A percentile compares a stretch with the other conserved stretches of the same genome.
Conservation (phyloP, 1,284 basidiomycete genomes). For the Xerocomus amazonicus region DNA sequence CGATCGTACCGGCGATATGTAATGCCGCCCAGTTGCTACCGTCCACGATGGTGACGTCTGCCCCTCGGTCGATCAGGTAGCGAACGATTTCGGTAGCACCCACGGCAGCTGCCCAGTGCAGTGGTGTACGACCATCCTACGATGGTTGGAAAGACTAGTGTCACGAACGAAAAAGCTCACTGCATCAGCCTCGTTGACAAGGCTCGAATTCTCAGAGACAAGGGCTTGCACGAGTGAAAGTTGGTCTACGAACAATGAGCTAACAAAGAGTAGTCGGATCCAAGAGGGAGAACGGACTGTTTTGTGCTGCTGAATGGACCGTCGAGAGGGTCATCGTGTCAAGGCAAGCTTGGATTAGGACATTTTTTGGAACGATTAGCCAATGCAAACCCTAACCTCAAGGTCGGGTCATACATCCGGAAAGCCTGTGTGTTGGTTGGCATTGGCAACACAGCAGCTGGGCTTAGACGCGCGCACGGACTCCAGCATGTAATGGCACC, state of each 20-base stretch:
- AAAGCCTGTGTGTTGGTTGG: too few relatives aligned
- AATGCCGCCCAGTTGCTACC: constrained; percentile 81
- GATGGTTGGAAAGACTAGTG: background rate
- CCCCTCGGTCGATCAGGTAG: constrained; percentile 70
- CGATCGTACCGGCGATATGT: constrained; percentile 73
- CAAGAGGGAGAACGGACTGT: constrained; percentile 40
- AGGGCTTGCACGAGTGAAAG: constrained; percentile 70
- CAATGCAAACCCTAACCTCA: constrained; percentile 24
- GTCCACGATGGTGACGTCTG: constrained; percentile 72
- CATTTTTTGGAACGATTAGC: background rate
- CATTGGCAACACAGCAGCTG: too few relatives aligned
- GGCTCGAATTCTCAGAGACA: constrained; percentile 61
- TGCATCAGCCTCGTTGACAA: constrained; percentile 66
- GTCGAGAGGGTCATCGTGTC: constrained; percentile 23
- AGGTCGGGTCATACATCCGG: constrained; percentile 8
- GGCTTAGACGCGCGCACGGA: too few relatives aligned
- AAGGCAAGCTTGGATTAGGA: background rate
- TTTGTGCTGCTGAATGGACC: constrained; percentile 64
- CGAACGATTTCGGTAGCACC: constrained; percentile 68
- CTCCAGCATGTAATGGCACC: background rate
- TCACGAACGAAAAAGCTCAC: constrained; percentile 39
- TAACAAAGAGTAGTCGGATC: background rate
- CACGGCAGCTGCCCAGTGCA: constrained; percentile 87
- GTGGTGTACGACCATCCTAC: constrained; percentile 83
- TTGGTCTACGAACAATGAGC: constrained; percentile 54